phyloP scores from a whole-genome alignment of 2,329 filamentous ascomycete genomes.

The Fusarium oligoseptatum region DNA sequence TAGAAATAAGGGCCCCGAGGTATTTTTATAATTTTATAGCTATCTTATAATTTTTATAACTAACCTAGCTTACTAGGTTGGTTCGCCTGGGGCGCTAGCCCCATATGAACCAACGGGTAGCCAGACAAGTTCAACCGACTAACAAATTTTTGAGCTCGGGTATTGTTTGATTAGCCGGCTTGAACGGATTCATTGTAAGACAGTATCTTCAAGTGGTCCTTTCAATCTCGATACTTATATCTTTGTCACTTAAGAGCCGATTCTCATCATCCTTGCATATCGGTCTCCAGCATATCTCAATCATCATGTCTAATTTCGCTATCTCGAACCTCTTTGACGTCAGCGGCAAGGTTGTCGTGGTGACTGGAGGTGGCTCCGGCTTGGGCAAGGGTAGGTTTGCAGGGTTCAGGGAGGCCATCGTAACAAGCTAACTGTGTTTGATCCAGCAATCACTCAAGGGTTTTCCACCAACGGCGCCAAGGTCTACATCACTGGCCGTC shows the following conservation, averaged over 20 bases:
- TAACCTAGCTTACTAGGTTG: no score
- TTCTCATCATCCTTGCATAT: background rate
- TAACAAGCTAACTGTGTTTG: no score
- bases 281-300: background rate
- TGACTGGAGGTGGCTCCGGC: background rate
- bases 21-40: no score
- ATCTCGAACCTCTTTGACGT: background rate
- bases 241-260: background rate
- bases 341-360: background rate
- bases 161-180: background rate
- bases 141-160: background rate
- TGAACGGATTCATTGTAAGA: background rate
- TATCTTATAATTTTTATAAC: no score
- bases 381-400: background rate
- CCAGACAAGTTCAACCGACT: background rate
- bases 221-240: background rate
- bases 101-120: no score
- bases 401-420: no score
- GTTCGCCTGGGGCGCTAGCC: no score
- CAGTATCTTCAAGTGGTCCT: background rate
- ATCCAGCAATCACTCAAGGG: background rate
- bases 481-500: background rate
- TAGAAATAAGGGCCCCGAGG: fast-evolving
- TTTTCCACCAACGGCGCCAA: background rate
- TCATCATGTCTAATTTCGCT: background rate